Percentiles rank a stretch among this genome's conserved stretches.
Conservation (phyloP, 495 filamentous ascomycete species). For the Penicillium turbatum region DNA sequence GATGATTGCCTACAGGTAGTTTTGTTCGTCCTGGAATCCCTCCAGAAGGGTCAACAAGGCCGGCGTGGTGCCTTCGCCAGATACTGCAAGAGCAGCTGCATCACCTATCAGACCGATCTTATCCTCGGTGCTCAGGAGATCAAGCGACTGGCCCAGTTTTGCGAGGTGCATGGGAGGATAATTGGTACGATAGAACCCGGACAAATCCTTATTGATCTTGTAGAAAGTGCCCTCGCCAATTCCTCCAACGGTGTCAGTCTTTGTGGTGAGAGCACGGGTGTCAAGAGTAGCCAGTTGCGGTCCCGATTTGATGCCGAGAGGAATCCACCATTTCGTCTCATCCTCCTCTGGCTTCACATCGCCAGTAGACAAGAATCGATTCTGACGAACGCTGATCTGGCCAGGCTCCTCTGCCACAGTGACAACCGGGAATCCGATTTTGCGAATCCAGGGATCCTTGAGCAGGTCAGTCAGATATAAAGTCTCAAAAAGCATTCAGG, state of each 20-base stretch:
- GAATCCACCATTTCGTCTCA: slow-evolving; percentile 93
- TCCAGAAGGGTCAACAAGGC: slow-evolving; percentile 76
- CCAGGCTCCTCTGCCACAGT: slow-evolving; percentile 78
- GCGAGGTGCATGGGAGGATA: slow-evolving; percentile 75
- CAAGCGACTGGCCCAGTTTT: slow-evolving; percentile 69
- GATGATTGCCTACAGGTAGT: slow-evolving; percentile 58
- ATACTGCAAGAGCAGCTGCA: slow-evolving; percentile 84
- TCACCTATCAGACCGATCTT: slow-evolving; percentile 89
- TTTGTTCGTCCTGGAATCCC: slow-evolving; percentile 73
- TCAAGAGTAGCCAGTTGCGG: slow-evolving; percentile 32
- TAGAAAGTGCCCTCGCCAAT: slow-evolving; percentile 74
- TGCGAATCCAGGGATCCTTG: slow-evolving; percentile 81
- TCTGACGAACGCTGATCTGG: slow-evolving; percentile 77
- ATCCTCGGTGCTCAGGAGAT: slow-evolving; percentile 74
- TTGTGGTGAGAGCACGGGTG: slow-evolving; percentile 62
- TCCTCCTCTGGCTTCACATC: slow-evolving; percentile 90
- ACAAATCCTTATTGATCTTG: slow-evolving; percentile 83
- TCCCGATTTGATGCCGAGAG: slow-evolving; percentile 68
- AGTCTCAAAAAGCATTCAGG: neutral
- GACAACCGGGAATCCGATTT: slow-evolving; percentile 89
- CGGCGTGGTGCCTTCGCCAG: slow-evolving; percentile 75
- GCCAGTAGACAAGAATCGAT: slow-evolving; percentile 82
- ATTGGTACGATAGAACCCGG: slow-evolving; percentile 90
- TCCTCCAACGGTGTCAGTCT: slow-evolving; percentile 65
- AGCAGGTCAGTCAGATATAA: slow-evolving; percentile 13